Base-by-base conservation (phyloP, 805 yeast species). In the Sugiyamaella valdiviana region DNA sequence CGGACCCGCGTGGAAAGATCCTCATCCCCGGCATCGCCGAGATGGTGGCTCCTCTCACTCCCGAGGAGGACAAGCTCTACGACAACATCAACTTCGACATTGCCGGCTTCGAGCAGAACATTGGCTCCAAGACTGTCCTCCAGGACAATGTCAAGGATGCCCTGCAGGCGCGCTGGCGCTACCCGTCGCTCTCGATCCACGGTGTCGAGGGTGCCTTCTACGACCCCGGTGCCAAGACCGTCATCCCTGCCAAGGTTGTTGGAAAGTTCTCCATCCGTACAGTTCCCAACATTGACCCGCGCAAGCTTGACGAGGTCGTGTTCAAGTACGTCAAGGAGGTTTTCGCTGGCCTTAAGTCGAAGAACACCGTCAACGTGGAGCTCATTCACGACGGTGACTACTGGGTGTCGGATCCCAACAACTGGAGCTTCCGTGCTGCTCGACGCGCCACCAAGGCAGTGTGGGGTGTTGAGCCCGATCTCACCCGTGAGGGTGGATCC, bases 401-500 rank as follows among this genome's bases (percentile, higher is more conserved):
- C 77, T 93, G 99, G 99, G 82, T 88, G 45, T 79, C 93, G 42
- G 89, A 91, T 68, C 99, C 99, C 49, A 81, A 82, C 73, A 91
- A 91, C 68, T 90, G 85, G 56, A 79, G 87, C 42, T 93, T 91
- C 75, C 80, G 88, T 38, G 98, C 99, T 50, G 99, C 98, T 38
- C 78, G 85, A 46, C 80, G 83, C 66, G 99, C 99, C 50, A 93
- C 99, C 39, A 83, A 89, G 67, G 82, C 82, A 46, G 99, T 93
- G 26, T 93, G 96, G 90, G 83, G 86, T 56, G 80, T 91, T 42
- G 95, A 87, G 54, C 99, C 99, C 32, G 99, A 93, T 69, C 79
- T 87, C 65, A 95, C 98, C 37, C 83, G 99, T 74, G 99, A 93
- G 73, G 99, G 99, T 62, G 99, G 99, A 36, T 90, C 97, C 3